Base-by-base conservation (phyloP, 2,329 filamentous ascomycete genomes). In the Leptographium lundbergii region DNA sequence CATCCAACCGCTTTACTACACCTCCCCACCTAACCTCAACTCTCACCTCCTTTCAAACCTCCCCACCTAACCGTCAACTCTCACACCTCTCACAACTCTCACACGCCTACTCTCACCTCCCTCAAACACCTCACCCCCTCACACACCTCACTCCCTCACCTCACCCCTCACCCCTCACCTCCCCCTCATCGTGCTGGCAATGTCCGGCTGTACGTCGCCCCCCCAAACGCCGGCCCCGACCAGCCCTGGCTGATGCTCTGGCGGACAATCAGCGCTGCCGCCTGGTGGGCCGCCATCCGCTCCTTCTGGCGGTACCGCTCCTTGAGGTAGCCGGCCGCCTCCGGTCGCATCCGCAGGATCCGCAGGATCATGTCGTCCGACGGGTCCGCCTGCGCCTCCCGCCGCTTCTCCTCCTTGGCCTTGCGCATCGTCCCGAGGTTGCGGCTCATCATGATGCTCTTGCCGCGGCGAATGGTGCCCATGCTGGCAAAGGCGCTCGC, bases 311-410 rank as follows among this genome's bases (percentile, higher is more conserved):
- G 81, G 69, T 90, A 91, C 50, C 94, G 79, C 71, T 97, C 92
- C 67, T 89, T 89, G 61, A 99, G 78, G 72, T 99, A 99, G 39
- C 82, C 76, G 55, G 85, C 81, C 3, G 94, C 94, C 74, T 97
- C 94, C 2, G 91, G 90, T 58, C 94, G 80, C 94, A 99, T 99
- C 57, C 94, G 81, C 64, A 99, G 73, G 64, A 99, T 99, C 24
- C 94, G 81, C 66, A 99, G 73, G 65, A 99, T 97, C 88, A 97
- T 97, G 70, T 99, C 94, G 71, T 99, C 94, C 69, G 87, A 96
- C 1, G 94, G 92, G 70, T 97, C 94, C 1, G 94, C 92, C 70
- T 99, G 94, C 1, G 91, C 90, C 70, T 97, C 92, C 66, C 91
- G 91, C 63, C 94, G 81, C 75, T 95, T 96, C 73, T 96, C 92